Base-by-base conservation (phyloP, 768 basidiomycete species). In the Tricholomella constricta region DNA sequence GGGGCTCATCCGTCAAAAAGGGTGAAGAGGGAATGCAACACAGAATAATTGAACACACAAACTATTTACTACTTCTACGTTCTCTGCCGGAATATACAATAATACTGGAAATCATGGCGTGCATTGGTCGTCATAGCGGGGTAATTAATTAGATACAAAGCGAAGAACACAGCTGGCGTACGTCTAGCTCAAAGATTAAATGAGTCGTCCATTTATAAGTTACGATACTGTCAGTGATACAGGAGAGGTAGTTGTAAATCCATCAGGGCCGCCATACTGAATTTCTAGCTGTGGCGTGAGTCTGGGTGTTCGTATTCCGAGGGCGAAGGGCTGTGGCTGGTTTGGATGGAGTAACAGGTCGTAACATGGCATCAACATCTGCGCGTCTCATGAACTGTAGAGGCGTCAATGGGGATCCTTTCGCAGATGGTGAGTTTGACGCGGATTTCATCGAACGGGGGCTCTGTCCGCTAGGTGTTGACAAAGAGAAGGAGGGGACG, bases 341-440 rank as follows among this genome's bases (percentile, higher is more conserved):
- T 69, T 84, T 88, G 32, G 85, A 82, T n/a, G 89, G 88, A 17
- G 86, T 88, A 26, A 74, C 74, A 15, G 87, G 80, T 48, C 85
- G 80, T 46, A 80, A 63, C 3, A 77, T 69, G 44, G 75, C 72
- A 15, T 87, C 86, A 23, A 72, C 74, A 35, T 89, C 88, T 34
- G 89, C 93, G 43, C 86, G 83, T 51, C 92, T 79, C 58, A 96
- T 82, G 70, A 93, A 94, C 65, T 95, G 91, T 41, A 96, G 71
- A 1, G 93, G 83, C 7, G 85, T 84, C 46, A 93, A 66, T 10
- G 92, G 89, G 0, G 91, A 91, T 12, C 86, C 85, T 29, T 84
- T 79, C 1, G 77, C 76, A 23, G 84, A 82, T 15, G 79, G 76
- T 6, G 77, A 72, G 56, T 58, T 58, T 10, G 53, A 55, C 17